phyloP scores from a whole-genome alignment of 2,329 filamentous ascomycete species.

The Penicillium decumbens region DNA sequence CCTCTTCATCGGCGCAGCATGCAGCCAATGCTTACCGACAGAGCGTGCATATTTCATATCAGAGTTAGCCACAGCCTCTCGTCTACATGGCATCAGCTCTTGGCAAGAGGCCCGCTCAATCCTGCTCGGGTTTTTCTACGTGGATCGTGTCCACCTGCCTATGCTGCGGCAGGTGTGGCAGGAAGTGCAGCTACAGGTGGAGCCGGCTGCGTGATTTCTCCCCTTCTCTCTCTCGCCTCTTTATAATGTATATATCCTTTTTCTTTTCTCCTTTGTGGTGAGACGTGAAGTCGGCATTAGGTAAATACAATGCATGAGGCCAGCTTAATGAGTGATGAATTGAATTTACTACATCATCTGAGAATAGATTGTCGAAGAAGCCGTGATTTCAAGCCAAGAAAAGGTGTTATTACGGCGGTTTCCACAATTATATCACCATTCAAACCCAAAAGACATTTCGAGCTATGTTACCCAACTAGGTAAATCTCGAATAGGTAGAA shows the following conservation, averaged over 20 bases:
- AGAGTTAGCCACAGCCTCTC: constrained; percentile 28
- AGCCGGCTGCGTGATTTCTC: constrained; percentile 9
- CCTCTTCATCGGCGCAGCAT: constrained; percentile 34
- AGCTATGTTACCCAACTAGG: background rate
- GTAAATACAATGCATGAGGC: background rate
- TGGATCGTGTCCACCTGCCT: constrained; percentile 32
- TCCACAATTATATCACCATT: background rate
- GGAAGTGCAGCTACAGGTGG: constrained; percentile 24
- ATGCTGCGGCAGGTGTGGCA: constrained; percentile 33
- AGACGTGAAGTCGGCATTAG: background rate
- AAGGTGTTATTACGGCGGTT: background rate
- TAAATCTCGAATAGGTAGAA: background rate
- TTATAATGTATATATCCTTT: background rate
- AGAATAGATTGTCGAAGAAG: background rate
- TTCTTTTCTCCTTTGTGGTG: background rate
- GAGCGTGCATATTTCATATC: constrained; percentile 33
- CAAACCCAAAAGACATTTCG: background rate
- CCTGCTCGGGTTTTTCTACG: constrained; percentile 35
- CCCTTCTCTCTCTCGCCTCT: background rate
- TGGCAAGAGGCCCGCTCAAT: constrained; percentile 34
- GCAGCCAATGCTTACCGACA: constrained; percentile 24
- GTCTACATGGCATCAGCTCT: constrained; percentile 26
- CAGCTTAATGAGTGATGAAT: constrained; percentile 1
- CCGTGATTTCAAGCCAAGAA: background rate
- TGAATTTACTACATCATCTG: background rate